Conservation (phyloP, 345 rosid species). For the Salix exigua region DNA sequence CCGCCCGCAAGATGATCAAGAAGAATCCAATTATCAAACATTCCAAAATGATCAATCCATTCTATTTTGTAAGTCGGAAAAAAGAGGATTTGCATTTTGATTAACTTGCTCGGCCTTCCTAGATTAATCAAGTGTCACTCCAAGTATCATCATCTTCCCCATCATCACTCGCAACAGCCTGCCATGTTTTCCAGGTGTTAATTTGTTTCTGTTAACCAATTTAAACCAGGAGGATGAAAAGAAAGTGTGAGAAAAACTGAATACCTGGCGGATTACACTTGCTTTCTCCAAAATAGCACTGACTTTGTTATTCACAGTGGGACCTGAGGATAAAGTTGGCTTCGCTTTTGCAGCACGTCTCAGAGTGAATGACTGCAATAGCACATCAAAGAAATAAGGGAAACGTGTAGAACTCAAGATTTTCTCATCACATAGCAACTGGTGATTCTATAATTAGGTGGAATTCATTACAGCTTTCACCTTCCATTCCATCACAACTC, state of each 20-base stretch:
- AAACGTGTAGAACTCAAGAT: not conserved
- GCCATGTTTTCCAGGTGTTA: constrained; percentile 20
- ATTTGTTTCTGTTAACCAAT: not conserved
- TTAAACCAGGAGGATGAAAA: not conserved
- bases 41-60: not conserved
- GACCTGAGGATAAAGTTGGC: constrained; percentile 38
- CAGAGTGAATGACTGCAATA: constrained; percentile 69
- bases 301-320: constrained; percentile 51
- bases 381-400: not conserved
- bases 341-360: constrained; percentile 48
- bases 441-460: not conserved
- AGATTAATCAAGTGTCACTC: constrained; percentile 50
- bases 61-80: not conserved
- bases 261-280: constrained; percentile 91
- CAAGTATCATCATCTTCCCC: constrained; percentile 80
- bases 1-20: not conserved
- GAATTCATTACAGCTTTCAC: not conserved
- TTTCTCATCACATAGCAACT: not conserved
- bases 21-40: not conserved
- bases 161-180: constrained; percentile 80
- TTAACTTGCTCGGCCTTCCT: not conserved
- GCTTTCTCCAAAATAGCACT: constrained; percentile 89
- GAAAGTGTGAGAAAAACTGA: not conserved
- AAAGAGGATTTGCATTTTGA: constrained; percentile 4
- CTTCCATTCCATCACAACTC: not conserved